A percentile compares a stretch with the other conserved stretches of the same genome.
phyloP scores from a whole-genome alignment of 805 yeast genomes.

The Myxozyma sirexii region DNA sequence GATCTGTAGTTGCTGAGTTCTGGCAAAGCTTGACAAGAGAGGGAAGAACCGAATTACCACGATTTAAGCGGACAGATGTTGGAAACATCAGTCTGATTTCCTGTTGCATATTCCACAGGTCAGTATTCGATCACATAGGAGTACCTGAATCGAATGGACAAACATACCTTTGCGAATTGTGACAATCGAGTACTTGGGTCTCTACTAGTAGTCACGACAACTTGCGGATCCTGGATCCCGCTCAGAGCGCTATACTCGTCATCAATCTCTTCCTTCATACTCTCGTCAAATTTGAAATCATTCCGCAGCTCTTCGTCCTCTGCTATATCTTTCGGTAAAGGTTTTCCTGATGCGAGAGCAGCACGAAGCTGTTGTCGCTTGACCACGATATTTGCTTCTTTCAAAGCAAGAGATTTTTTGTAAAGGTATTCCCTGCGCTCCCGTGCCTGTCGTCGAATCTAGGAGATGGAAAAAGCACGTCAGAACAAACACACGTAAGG shows the following conservation, averaged over 20 bases:
- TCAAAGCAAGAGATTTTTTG: conserved; percentile 83
- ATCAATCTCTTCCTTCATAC: conserved; percentile 63
- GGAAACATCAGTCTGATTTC: conserved; percentile 90
- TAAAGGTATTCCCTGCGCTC: conserved; percentile 93
- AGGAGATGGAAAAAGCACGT: too few species aligned
- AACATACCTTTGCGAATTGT: conserved; percentile 81
- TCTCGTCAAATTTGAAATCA: conserved; percentile 85
- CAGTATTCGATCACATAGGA: too few species aligned
- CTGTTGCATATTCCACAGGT: conserved; percentile 16
- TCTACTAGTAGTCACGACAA: conserved; percentile 91
- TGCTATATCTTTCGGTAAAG: conserved; percentile 84
- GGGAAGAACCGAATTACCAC: conserved; percentile 91
- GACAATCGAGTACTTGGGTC: conserved; percentile 82
- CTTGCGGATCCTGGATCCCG: conserved; percentile 87
- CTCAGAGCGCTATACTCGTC: conserved; percentile 88
- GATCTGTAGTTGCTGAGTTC: conserved; percentile 77
- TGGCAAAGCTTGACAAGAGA: conserved; percentile 82
- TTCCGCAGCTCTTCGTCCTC: conserved; percentile 81
- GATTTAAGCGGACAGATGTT: conserved; percentile 80
- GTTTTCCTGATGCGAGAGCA: conserved; percentile 89
- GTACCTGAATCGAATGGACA: too few species aligned
- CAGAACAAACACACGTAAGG: too few species aligned
- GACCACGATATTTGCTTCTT: conserved; percentile 81
- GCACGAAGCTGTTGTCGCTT: conserved; percentile 84
- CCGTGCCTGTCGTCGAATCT: conserved; percentile 82